These are phyloP conservation scores for Trametopsis cervina DNA, from an alignment of 768 basidiomycete genomes.

Conservation along the genomic window DNA sequence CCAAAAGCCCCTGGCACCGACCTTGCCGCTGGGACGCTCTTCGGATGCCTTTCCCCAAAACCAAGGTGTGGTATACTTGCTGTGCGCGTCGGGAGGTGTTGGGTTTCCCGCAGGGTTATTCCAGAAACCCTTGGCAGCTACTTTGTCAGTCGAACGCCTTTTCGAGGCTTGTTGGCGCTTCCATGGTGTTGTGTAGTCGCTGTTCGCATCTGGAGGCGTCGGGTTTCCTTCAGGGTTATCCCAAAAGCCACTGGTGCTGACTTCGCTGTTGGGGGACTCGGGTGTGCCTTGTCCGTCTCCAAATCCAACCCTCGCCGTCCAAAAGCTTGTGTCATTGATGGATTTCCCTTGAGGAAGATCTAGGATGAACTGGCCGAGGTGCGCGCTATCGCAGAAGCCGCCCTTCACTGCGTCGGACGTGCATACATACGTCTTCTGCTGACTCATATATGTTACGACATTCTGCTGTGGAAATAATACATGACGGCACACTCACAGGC, in stretches of 20 bases:
- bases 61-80: conserved; percentile 47
- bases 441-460: conserved; percentile 16
- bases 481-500: conserved; percentile 50
- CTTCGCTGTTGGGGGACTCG: conserved; percentile 17
- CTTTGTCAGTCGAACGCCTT: conserved; percentile 12
- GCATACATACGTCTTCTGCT: conserved; percentile 92
- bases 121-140: conserved; percentile 38
- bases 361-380: conserved; percentile 90
- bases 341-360: conserved; percentile 56
- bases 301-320: conserved; percentile 75
- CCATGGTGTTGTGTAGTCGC: conserved; percentile 47
- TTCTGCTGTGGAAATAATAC: background rate
- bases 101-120: conserved; percentile 56
- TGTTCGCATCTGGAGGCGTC: conserved; percentile 39
- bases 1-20: conserved; percentile 38
- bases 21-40: too few species aligned
- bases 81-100: conserved; percentile 39
- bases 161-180: conserved; percentile 21
- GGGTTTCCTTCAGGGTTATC: conserved; percentile 56
- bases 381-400: conserved; percentile 58
- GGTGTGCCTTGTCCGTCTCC: conserved; percentile 26
- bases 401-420: conserved; percentile 71
- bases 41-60: too few species aligned
- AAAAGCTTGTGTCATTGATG: conserved; percentile 75
- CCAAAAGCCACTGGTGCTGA: conserved; percentile 38